A percentile compares a stretch with the other conserved stretches of the same genome.
phyloP scores from a whole-genome alignment of 352 stramenopile species.

The Globisporangium rhizosaccharum region DNA sequence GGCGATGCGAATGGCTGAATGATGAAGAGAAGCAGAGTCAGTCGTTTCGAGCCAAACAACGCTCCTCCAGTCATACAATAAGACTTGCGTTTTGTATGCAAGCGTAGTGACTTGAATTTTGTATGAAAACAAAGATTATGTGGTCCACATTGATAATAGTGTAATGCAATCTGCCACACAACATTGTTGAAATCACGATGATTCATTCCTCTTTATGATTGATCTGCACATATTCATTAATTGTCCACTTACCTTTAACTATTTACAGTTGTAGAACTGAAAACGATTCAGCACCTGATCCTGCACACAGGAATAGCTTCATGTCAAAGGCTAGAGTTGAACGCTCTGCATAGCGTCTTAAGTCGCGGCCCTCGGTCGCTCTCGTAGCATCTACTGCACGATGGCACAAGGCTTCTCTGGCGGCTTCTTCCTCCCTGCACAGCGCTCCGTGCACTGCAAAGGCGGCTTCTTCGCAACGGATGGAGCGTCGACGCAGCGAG shows the following conservation, averaged over 20 bases:
- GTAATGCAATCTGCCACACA: too few relatives aligned
- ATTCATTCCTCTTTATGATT: not conserved
- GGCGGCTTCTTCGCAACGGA: conserved; percentile 47
- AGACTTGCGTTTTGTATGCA: not conserved
- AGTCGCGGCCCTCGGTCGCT: not conserved
- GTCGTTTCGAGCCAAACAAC: conserved; percentile 2
- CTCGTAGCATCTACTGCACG: not conserved
- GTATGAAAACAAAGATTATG: not conserved
- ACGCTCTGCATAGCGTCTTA: too few relatives aligned
- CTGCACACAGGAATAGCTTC: too few relatives aligned
- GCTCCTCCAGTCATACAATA: conserved; percentile 7
- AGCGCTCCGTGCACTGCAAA: conserved; percentile 48
- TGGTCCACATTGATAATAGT: not conserved
- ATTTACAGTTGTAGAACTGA: too few relatives aligned
- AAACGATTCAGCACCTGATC: too few relatives aligned
- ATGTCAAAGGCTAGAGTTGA: too few relatives aligned
- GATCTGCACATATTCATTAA: too few relatives aligned
- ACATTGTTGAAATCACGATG: too few relatives aligned
- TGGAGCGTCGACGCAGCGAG: not conserved
- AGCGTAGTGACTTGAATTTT: not conserved
- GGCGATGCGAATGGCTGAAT: conserved; percentile 6
- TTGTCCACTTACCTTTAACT: too few relatives aligned
- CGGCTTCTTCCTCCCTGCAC: conserved; percentile 51
- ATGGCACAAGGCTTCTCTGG: conserved; percentile 34
- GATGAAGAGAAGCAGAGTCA: not conserved